These are phyloP conservation scores for Drosera spatulata DNA, from an alignment of 179 eudicot species.

Conservation along the genomic window DNA sequence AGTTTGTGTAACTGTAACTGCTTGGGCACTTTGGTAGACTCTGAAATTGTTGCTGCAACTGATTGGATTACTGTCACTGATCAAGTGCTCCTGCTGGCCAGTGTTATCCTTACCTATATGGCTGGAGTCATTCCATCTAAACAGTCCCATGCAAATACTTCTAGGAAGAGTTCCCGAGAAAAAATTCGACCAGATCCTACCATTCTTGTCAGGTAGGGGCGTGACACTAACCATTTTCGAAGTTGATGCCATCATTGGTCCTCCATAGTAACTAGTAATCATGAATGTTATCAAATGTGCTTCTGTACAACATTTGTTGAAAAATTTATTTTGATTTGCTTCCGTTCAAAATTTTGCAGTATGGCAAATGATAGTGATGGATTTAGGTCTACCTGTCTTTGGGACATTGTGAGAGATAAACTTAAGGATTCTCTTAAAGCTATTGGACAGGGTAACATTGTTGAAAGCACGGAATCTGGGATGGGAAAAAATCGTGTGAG, in stretches of 20 bases:
- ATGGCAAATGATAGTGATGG: constrained; percentile 25
- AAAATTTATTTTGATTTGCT: not conserved
- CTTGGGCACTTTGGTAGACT: constrained; percentile 42
- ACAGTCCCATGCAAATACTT: constrained; percentile 24
- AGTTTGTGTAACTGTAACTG: constrained; percentile 31
- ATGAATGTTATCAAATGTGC: too few species aligned
- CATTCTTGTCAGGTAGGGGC: constrained; percentile 72
- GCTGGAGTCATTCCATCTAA: constrained; percentile 75
- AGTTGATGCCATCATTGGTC: constrained; percentile 6
- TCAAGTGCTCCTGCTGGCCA: constrained; percentile 70
- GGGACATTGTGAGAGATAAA: constrained; percentile 66
- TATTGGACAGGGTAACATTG: constrained; percentile 29
- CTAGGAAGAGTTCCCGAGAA: constrained; percentile 23
- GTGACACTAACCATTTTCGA: not conserved
- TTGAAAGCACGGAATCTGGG: constrained; percentile 17
- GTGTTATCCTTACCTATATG: constrained; percentile 68
- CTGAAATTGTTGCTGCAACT: constrained; percentile 37
- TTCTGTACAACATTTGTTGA: too few species aligned
- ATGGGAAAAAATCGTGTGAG: constrained; percentile 23
- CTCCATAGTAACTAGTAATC: too few species aligned
- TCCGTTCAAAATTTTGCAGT: constrained; percentile 25
- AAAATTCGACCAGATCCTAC: constrained; percentile 25
- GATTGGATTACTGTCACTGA: constrained; percentile 70
- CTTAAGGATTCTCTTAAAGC: constrained; percentile 50
- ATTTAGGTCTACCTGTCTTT: constrained; percentile 26